Percentiles rank a stretch among this genome's conserved stretches.
Evolutionary conservation across 2,329 filamentous ascomycete genomes (phyloP).

Genomic region (Ophiostoma quercus): DNA sequence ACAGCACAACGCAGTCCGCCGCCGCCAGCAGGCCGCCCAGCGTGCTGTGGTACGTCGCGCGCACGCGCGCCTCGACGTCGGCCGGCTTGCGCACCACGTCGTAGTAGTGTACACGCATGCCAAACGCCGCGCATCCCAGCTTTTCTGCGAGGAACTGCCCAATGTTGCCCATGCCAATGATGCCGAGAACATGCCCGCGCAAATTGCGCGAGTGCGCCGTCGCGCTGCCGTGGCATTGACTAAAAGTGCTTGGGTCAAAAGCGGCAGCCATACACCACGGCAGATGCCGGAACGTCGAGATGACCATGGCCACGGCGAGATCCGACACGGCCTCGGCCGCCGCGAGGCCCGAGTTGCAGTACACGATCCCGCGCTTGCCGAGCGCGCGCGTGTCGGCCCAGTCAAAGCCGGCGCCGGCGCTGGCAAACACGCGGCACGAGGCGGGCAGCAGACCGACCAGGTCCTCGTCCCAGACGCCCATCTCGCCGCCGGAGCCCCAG

Average conservation of each 20-base stretch:
- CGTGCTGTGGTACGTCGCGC: constrained; percentile 38
- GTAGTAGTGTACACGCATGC: constrained; percentile 53
- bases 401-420: constrained; percentile 61
- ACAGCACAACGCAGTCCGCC: constrained; percentile 48
- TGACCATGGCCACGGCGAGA: constrained; percentile 63
- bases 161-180: constrained; percentile 56
- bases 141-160: constrained; percentile 52
- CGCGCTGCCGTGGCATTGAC: constrained; percentile 12
- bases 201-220: constrained; percentile 51
- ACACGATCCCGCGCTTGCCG: constrained; percentile 46
- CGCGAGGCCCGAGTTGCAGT: constrained; percentile 67
- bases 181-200: constrained; percentile 47
- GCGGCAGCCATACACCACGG: constrained; percentile 55
- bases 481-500: constrained; percentile 29
- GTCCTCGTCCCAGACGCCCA: constrained; percentile 30
- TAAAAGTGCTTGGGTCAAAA: neutral
- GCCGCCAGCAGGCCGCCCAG: constrained; percentile 44
- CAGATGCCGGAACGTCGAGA: constrained; percentile 63
- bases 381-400: constrained; percentile 49
- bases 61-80: constrained; percentile 41
- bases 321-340: constrained; percentile 69
- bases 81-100: constrained; percentile 41
- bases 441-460: constrained; percentile 44
- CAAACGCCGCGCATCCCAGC: constrained; percentile 43
- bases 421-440: constrained; percentile 56